Evolutionary conservation across 805 yeast genomes (phyloP).

Genomic region (Ogataea kodamae): DNA sequence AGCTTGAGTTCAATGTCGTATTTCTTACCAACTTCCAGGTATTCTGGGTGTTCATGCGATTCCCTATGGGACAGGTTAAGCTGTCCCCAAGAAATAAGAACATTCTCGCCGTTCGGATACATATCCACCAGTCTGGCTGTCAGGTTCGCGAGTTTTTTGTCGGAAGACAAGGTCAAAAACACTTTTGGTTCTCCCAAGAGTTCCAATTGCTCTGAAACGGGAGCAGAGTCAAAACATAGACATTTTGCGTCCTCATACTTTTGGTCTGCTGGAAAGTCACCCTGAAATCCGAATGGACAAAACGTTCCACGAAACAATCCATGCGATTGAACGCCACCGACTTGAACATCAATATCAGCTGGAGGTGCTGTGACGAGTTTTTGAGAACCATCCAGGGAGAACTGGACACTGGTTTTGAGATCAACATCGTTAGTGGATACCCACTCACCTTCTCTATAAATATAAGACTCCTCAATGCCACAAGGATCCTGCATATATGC

Average conservation of each 20-base stretch:
- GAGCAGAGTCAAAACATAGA: slow-evolving; percentile 34
- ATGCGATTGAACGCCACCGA: slow-evolving; percentile 38
- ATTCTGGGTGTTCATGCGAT: slow-evolving; percentile 40
- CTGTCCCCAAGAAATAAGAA: slow-evolving; percentile 45
- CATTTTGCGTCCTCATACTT: slow-evolving; percentile 41
- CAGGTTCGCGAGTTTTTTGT: slow-evolving; percentile 37
- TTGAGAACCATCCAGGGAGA: slow-evolving; percentile 12
- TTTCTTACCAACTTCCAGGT: slow-evolving; percentile 29
- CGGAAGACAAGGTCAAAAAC: slow-evolving; percentile 33
- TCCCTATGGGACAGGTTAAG: slow-evolving; percentile 40
- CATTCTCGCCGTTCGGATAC: slow-evolving; percentile 35
- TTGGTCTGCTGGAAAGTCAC: slow-evolving; percentile 46
- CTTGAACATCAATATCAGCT: slow-evolving; percentile 13
- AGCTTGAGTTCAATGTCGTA: slow-evolving; percentile 36
- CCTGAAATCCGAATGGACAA: slow-evolving; percentile 46
- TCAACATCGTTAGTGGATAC: slow-evolving; percentile 27
- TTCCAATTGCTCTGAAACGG: slow-evolving; percentile 23
- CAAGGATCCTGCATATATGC: slow-evolving; percentile 44
- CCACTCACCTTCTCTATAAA: slow-evolving; percentile 40
- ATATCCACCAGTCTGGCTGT: slow-evolving; percentile 40
- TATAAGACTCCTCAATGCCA: slow-evolving; percentile 37
- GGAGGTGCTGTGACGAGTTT: slow-evolving; percentile 6
- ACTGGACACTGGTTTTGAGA: slow-evolving; percentile 17
- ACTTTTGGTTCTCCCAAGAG: slow-evolving; percentile 39
- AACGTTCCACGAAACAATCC: slow-evolving; percentile 44